A percentile compares a stretch with the other conserved stretches of the same genome.
These are phyloP conservation scores for Capronia coronata DNA, from an alignment of 2,329 filamentous ascomycete species.

Conservation along the genomic window DNA sequence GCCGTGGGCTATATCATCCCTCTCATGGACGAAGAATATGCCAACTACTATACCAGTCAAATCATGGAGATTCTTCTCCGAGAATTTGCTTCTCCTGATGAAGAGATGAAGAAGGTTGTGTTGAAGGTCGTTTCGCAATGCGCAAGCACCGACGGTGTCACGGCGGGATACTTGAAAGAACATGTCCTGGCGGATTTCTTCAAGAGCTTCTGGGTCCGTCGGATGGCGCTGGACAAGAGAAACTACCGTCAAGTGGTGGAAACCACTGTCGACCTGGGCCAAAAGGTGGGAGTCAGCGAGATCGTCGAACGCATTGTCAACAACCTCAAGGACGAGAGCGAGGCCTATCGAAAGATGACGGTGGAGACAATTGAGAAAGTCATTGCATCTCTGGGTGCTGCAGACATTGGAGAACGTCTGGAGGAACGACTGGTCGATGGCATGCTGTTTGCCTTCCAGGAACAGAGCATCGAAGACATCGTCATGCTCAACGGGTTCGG, in stretches of 20 bases:
- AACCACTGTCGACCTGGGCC: constrained; percentile 91
- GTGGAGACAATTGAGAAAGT: constrained; percentile 97
- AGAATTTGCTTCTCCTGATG: constrained; percentile 93
- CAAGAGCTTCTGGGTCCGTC: constrained; percentile 95
- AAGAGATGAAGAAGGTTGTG: constrained; percentile 99
- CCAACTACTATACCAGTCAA: constrained; percentile 96
- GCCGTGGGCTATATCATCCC: constrained; percentile 97
- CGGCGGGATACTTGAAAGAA: constrained; percentile 88
- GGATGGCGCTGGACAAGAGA: constrained; percentile 94
- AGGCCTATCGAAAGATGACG: constrained; percentile 98
- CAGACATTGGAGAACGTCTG: constrained; percentile 84
- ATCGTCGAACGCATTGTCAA: constrained; percentile 88
- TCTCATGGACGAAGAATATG: constrained; percentile 98
- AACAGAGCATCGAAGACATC: constrained; percentile 93
- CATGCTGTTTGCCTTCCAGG: constrained; percentile 92
- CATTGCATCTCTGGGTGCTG: constrained; percentile 83
- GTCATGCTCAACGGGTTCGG: constrained; percentile 97
- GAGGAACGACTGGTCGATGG: constrained; percentile 94
- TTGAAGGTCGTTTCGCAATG: constrained; percentile 96
- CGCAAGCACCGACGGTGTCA: constrained; percentile 88
- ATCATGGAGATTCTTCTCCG: constrained; percentile 98
- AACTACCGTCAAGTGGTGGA: constrained; percentile 98
- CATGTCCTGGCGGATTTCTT: constrained; percentile 95
- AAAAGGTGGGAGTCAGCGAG: constrained; percentile 95
- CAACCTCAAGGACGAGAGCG: constrained; percentile 96